A percentile compares a stretch with the other conserved stretches of the same genome.
phyloP scores from a whole-genome alignment of 2,329 filamentous ascomycete genomes.

The Metarhizium anisopliae region DNA sequence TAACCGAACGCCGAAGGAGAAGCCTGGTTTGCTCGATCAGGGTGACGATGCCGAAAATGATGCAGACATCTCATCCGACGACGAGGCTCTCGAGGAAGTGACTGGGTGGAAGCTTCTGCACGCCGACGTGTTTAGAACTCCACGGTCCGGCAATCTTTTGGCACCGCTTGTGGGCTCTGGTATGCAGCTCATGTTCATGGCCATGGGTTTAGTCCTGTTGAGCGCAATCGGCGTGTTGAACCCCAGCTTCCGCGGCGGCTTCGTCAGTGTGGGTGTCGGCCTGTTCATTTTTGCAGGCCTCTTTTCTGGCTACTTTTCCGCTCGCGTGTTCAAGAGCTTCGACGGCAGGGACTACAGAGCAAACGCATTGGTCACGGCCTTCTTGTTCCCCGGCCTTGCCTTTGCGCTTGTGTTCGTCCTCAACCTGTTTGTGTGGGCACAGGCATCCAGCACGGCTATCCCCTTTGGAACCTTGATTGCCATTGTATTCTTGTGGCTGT shows the following conservation, averaged over 20 bases:
- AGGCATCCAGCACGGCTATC: conserved; percentile 79
- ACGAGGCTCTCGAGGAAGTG: conserved; percentile 62
- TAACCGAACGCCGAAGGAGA: conserved; percentile 29
- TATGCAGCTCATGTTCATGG: conserved; percentile 80
- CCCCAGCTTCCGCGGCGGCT: conserved; percentile 82
- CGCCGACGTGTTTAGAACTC: conserved; percentile 77
- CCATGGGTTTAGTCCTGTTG: conserved; percentile 59
- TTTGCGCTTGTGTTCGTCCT: conserved; percentile 70
- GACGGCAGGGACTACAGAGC: conserved; percentile 64
- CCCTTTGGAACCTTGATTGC: conserved; percentile 71
- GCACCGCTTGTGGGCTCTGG: conserved; percentile 78
- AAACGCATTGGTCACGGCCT: conserved; percentile 69
- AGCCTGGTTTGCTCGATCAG: conserved; percentile 53
- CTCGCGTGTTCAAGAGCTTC: conserved; percentile 74
- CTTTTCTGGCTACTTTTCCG: conserved; percentile 83
- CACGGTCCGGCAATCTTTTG: conserved; percentile 60
- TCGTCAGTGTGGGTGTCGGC: conserved; percentile 74
- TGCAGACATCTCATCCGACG: conserved; percentile 42
- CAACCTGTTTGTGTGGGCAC: conserved; percentile 85
- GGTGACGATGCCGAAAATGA: conserved; percentile 42
- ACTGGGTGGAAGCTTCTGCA: conserved; percentile 86
- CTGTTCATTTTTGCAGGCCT: conserved; percentile 76
- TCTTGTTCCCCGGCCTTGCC: conserved; percentile 69
- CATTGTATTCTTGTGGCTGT: conserved; percentile 69
- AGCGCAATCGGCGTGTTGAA: conserved; percentile 73